phyloP scores from a whole-genome alignment of 352 stramenopile species.

The Phytophthora pistaciae region DNA sequence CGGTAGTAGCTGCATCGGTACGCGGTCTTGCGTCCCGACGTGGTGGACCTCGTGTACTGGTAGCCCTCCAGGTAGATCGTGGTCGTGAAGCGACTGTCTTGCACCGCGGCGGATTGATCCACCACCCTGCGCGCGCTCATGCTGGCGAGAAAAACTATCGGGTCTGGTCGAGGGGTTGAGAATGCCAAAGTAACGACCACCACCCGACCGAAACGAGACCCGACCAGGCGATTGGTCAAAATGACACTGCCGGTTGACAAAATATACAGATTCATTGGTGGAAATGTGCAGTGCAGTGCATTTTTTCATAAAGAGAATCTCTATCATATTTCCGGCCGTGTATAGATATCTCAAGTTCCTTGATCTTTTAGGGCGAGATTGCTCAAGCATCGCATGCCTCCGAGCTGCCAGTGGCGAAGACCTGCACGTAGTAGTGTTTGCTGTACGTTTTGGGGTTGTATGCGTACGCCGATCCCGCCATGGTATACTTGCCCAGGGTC shows the following conservation, averaged over 20 bases:
- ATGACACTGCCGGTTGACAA: not conserved
- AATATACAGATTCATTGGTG: not conserved
- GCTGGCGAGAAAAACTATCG: not conserved
- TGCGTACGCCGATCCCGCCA: slow-evolving; percentile 45
- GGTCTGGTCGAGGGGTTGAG: not conserved
- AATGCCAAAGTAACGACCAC: not conserved
- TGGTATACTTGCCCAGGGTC: slow-evolving; percentile 37
- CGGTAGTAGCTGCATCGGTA: slow-evolving; percentile 28
- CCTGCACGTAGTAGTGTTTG: slow-evolving; percentile 64
- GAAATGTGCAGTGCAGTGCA: not conserved
- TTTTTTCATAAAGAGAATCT: too few species aligned
- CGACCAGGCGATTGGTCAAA: slow-evolving; percentile 5
- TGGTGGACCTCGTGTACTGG: slow-evolving; percentile 4
- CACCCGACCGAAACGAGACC: slow-evolving; percentile 2
- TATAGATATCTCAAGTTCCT: not conserved
- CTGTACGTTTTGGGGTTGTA: slow-evolving; percentile 36
- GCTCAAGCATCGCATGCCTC: slow-evolving; percentile 29
- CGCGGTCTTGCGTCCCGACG: slow-evolving; percentile 10
- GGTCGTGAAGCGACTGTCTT: slow-evolving; percentile 17
- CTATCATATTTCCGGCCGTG: too few species aligned
- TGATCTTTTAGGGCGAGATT: not conserved
- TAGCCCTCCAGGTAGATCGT: slow-evolving; percentile 11
- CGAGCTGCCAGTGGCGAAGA: slow-evolving; percentile 42
- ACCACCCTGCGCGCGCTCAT: slow-evolving; percentile 6
- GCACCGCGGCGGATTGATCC: slow-evolving; percentile 10